These are phyloP conservation scores for Strigomonas culicis DNA, from an alignment of 208 protist genomes.

Conservation along the genomic window DNA sequence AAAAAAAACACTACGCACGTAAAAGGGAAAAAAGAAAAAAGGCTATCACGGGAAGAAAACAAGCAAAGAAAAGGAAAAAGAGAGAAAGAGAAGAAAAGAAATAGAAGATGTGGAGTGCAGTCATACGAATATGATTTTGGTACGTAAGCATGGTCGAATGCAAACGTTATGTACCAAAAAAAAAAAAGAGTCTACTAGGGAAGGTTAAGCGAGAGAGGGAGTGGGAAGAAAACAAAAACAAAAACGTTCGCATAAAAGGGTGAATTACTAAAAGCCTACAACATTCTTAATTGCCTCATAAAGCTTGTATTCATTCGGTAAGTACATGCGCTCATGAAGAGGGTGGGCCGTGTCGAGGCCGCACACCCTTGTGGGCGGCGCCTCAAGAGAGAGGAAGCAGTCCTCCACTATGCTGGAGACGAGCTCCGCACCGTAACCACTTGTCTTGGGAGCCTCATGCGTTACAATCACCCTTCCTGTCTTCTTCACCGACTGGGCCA, in stretches of 20 bases:
- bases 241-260: too few relatives aligned
- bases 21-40: constrained; percentile 1
- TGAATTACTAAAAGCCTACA: constrained; percentile 48
- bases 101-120: too few relatives aligned
- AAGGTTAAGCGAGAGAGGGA: too few relatives aligned
- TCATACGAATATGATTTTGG: too few relatives aligned
- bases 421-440: constrained; percentile 95
- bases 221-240: too few relatives aligned
- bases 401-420: constrained; percentile 88
- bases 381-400: constrained; percentile 95
- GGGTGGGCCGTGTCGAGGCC: constrained; percentile 97
- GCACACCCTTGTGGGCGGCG: constrained; percentile 95
- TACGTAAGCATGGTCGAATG: too few relatives aligned
- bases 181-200: too few relatives aligned
- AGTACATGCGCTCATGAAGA: constrained; percentile 94
- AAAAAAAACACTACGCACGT: not conserved
- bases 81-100: not conserved
- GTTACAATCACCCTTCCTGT: constrained; percentile 90
- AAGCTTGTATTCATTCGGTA: constrained; percentile 93
- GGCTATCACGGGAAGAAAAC: not conserved
- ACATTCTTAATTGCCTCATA: constrained; percentile 60
- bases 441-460: constrained; percentile 95
- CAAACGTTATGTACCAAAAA: too few relatives aligned
- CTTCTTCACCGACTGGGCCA: constrained; percentile 90
- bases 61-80: constrained; percentile 5